Percentiles rank a stretch among this genome's conserved stretches.
Conservation (phyloP, 2,329 filamentous ascomycete genomes). For the Cladosporium sp. region DNA sequence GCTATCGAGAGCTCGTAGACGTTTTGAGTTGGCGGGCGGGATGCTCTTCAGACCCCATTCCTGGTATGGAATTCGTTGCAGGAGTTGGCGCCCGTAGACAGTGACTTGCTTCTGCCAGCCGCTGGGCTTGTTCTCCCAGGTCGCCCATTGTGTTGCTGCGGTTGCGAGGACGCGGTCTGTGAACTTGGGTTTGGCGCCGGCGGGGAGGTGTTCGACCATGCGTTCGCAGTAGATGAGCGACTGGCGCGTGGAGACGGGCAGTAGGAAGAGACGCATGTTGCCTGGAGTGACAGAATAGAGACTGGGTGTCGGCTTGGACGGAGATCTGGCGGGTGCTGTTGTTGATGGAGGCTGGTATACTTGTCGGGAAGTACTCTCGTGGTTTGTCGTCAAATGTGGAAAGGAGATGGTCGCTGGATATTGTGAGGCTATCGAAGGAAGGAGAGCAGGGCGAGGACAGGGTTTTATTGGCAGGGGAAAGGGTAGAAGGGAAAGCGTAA, state of each 20-base stretch:
- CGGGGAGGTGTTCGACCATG: conserved; percentile 42
- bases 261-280: conserved; percentile 84
- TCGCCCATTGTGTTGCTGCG: conserved; percentile 75
- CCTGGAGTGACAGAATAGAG: conserved; percentile 13
- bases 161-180: conserved; percentile 70
- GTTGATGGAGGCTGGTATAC: no score
- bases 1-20: conserved; percentile 64
- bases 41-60: conserved; percentile 98
- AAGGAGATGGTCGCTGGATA: neutral
- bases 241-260: conserved; percentile 87
- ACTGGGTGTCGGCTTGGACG: neutral
- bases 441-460: neutral
- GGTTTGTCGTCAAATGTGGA: no score
- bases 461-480: neutral
- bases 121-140: conserved; percentile 73
- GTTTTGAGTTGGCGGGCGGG: conserved; percentile 71
- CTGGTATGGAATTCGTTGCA: conserved; percentile 88
- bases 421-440: neutral
- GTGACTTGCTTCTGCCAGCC: conserved; percentile 84
- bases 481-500: neutral
- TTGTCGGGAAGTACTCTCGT: no score
- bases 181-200: conserved; percentile 55
- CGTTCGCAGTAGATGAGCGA: conserved; percentile 91
- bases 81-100: conserved; percentile 79
- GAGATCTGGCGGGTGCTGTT: neutral